phyloP scores from a whole-genome alignment of 2,329 filamentous ascomycete genomes.

The Chrysoporthe deuterocubensis region DNA sequence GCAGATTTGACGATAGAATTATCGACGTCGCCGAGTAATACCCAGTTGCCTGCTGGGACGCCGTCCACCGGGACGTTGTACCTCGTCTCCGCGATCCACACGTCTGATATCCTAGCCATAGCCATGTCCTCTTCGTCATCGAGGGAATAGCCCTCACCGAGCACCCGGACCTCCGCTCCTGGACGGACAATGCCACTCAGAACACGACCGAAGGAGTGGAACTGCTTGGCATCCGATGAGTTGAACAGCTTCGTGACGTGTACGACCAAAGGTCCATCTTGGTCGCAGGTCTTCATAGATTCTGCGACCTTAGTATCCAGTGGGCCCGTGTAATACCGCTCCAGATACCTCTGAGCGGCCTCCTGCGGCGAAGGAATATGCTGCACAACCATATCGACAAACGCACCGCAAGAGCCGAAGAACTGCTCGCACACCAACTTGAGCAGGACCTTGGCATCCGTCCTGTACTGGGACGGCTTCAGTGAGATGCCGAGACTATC shows the following conservation, averaged over 20 bases:
- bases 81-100: slow-evolving; percentile 88
- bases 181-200: slow-evolving; percentile 88
- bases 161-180: slow-evolving; percentile 81
- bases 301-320: slow-evolving; percentile 78
- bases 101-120: slow-evolving; percentile 78
- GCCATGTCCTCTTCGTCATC: slow-evolving; percentile 99
- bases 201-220: slow-evolving; percentile 88
- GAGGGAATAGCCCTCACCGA: slow-evolving; percentile 93
- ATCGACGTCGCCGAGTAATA: slow-evolving; percentile 89
- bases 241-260: slow-evolving; percentile 94
- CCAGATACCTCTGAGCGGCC: slow-evolving; percentile 75
- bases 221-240: slow-evolving; percentile 85
- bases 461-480: slow-evolving; percentile 91
- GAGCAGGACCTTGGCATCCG: slow-evolving; percentile 85
- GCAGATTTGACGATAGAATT: slow-evolving; percentile 99
- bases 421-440: slow-evolving; percentile 93
- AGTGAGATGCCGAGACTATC: slow-evolving; percentile 79
- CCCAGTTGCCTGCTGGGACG: slow-evolving; percentile 91
- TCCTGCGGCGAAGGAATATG: slow-evolving; percentile 87
- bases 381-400: slow-evolving; percentile 92
- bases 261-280: slow-evolving; percentile 88
- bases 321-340: slow-evolving; percentile 91
- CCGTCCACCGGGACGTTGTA: slow-evolving; percentile 93
- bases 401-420: slow-evolving; percentile 86
- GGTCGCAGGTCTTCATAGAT: slow-evolving; percentile 81